Evolutionary conservation across 345 rosid genomes (phyloP).

Genomic region (Euphorbia peplus): DNA sequence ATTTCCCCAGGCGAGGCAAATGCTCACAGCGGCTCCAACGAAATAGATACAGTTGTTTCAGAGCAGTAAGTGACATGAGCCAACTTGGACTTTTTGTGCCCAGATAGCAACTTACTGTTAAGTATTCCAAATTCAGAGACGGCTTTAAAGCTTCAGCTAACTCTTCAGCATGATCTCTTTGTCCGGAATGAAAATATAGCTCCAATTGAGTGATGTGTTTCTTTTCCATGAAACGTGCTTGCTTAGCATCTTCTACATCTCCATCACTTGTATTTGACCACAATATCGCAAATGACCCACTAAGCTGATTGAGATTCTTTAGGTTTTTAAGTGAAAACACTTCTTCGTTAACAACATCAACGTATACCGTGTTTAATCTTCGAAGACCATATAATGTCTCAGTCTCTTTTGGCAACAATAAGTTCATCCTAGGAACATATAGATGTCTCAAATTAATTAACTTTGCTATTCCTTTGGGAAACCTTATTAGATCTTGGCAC

Average conservation of each 20-base stretch:
- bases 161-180: neutral
- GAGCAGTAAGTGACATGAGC: neutral
- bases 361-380: neutral
- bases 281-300: neutral
- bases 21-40: neutral
- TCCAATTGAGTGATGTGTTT: neutral
- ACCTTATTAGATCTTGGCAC: neutral
- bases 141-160: neutral
- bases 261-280: neutral
- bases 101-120: neutral
- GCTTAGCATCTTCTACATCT: neutral
- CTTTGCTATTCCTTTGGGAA: neutral
- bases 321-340: neutral
- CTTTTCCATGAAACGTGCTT: neutral
- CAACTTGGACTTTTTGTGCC: neutral
- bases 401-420: neutral
- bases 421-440: neutral
- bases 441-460: neutral
- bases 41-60: neutral
- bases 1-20: neutral
- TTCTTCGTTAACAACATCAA: neutral
- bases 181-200: neutral
- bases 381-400: neutral
- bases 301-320: neutral
- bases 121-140: neutral